Percentiles rank a stretch among this genome's conserved stretches.
These are phyloP conservation scores for Cryphonectria carpinicola DNA, from an alignment of 2,329 filamentous ascomycete species.

Conservation along the genomic window DNA sequence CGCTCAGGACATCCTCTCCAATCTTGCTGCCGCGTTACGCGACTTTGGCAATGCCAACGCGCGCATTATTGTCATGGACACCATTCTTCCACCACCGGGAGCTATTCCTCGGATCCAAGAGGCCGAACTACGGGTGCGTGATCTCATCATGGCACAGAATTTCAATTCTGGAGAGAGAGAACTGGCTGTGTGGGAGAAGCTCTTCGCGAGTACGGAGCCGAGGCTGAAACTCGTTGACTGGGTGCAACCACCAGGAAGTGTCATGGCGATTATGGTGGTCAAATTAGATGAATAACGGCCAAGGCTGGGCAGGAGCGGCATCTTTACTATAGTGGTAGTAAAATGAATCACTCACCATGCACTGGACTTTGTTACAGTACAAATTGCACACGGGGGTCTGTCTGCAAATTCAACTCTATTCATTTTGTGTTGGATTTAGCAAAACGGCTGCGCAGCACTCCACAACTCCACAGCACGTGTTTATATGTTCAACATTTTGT, in stretches of 20 bases:
- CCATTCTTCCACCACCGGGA: constrained; percentile 10
- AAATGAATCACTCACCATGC: no score
- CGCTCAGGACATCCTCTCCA: not conserved
- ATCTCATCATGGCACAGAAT: constrained; percentile 16
- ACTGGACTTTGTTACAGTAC: no score
- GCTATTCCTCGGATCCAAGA: constrained; percentile 5
- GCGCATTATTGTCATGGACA: constrained; percentile 15
- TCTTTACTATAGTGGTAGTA: not conserved
- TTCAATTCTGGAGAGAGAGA: constrained; percentile 12
- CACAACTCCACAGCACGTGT: no score
- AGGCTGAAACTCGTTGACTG: not conserved
- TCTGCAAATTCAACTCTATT: no score
- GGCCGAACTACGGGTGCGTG: constrained; percentile 9
- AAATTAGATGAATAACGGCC: not conserved
- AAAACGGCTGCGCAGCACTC: no score
- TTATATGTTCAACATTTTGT: no score
- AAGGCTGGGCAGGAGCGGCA: not conserved
- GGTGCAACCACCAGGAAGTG: not conserved
- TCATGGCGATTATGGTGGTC: not conserved
- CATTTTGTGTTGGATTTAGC: no score
- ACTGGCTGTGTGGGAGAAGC: constrained; percentile 14
- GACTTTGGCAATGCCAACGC: not conserved
- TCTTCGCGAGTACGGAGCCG: not conserved
- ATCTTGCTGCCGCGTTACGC: not conserved
- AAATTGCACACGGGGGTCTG: no score